phyloP scores from a whole-genome alignment of 306 rosid genomes.

The Betula pendula region DNA sequence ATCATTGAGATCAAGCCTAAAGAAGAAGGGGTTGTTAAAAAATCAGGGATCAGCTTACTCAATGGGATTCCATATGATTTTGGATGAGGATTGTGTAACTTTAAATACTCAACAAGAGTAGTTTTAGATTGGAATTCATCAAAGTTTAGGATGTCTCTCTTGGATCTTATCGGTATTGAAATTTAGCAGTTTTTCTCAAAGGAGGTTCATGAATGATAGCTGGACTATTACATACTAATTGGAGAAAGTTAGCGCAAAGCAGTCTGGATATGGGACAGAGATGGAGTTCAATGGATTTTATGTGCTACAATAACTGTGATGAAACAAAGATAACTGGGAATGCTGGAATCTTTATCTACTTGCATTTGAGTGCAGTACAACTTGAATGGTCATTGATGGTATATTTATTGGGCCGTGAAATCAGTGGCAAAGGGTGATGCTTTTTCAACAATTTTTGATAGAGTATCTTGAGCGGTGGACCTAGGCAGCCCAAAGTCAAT shows the following conservation, averaged over 20 bases:
- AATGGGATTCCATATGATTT: neutral
- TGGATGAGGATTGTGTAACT: neutral
- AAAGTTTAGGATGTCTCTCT: too few relatives aligned
- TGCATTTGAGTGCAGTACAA: neutral
- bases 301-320: too few relatives aligned
- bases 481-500: neutral
- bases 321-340: neutral
- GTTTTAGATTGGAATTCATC: too few relatives aligned
- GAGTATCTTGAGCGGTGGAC: neutral
- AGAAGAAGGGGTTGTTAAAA: slow-evolving; percentile 1
- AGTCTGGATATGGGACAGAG: too few relatives aligned
- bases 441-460: neutral
- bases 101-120: neutral
- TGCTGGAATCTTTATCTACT: neutral
- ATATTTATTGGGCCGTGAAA: neutral
- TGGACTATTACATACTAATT: neutral
- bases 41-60: slow-evolving; percentile 16
- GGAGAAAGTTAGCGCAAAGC: too few relatives aligned
- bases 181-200: neutral
- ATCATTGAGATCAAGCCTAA: slow-evolving; percentile 5
- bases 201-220: neutral
- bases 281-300: too few relatives aligned
- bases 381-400: neutral
- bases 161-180: too few relatives aligned
- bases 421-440: neutral